Conservation (phyloP, 116 monocot genomes). For the Iris pallida region DNA sequence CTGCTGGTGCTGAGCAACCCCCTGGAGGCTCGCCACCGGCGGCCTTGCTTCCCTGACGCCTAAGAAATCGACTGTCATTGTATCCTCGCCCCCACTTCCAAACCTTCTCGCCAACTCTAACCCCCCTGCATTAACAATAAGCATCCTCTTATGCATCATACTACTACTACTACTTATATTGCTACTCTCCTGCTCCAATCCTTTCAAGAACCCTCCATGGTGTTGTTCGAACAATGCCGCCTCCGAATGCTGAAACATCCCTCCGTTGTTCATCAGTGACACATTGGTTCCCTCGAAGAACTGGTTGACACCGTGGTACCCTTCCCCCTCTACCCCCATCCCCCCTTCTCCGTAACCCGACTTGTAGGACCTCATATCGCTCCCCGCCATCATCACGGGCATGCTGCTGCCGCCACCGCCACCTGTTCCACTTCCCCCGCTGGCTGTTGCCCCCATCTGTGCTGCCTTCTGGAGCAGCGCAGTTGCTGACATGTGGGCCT, state of each 20-base stretch:
- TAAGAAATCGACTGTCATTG: slow-evolving; percentile 4
- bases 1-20: not conserved
- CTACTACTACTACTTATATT: no score
- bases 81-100: no score
- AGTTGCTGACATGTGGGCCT: slow-evolving; percentile 68
- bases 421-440: not conserved
- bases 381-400: not conserved
- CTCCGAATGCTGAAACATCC: not conserved
- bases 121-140: no score
- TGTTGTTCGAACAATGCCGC: not conserved
- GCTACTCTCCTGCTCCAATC: not conserved
- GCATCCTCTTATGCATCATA: no score
- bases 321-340: not conserved
- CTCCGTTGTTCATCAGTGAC: not conserved
- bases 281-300: no score
- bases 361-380: not conserved
- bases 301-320: no score
- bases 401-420: not conserved
- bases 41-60: not conserved
- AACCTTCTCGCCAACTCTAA: no score
- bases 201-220: not conserved
- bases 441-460: slow-evolving; percentile 57
- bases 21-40: no score
- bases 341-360: not conserved
- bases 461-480: slow-evolving; percentile 88